Evolutionary conservation across 441 rosid species (phyloP).

Genomic region (Erodium texanum): DNA sequence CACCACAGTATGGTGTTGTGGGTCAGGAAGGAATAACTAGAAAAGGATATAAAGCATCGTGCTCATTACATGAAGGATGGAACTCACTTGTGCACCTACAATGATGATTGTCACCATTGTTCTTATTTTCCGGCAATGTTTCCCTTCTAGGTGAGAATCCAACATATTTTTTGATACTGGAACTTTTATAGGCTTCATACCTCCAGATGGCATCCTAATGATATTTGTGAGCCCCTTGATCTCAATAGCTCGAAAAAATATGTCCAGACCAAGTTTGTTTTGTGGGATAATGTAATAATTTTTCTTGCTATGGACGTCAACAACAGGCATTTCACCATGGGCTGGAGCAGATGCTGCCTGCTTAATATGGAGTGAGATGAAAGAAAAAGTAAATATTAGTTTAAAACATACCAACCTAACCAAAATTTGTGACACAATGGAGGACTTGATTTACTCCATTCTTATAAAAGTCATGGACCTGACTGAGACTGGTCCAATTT

Average conservation of each 20-base stretch:
- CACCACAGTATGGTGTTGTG: too few relatives aligned
- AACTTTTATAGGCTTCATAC: conserved; percentile 71
- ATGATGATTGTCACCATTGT: conserved; percentile 70
- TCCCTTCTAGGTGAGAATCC: conserved; percentile 76
- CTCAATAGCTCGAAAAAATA: conserved; percentile 72
- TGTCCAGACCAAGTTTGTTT: conserved; percentile 94
- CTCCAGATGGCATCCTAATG: conserved; percentile 88
- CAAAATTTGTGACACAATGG: neutral
- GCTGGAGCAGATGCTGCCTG: conserved; percentile 53
- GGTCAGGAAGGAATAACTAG: neutral
- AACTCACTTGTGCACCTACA: conserved; percentile 62
- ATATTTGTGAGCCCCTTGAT: conserved; percentile 47
- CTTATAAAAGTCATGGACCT: conserved; percentile 42
- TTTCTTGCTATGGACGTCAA: conserved; percentile 68
- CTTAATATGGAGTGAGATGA: conserved; percentile 15
- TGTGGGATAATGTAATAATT: conserved; percentile 75
- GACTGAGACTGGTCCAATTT: conserved; percentile 83
- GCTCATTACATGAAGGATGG: conserved; percentile 13
- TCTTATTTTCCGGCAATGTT: conserved; percentile 40
- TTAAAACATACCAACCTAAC: neutral
- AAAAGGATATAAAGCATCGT: conserved; percentile 6
- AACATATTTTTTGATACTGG: conserved; percentile 82
- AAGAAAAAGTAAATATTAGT: conserved; percentile 2
- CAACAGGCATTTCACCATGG: conserved; percentile 45
- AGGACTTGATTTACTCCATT: conserved; percentile 34